Base-by-base conservation (phyloP, 305 asterid genomes). In the Ajuga reptans region DNA sequence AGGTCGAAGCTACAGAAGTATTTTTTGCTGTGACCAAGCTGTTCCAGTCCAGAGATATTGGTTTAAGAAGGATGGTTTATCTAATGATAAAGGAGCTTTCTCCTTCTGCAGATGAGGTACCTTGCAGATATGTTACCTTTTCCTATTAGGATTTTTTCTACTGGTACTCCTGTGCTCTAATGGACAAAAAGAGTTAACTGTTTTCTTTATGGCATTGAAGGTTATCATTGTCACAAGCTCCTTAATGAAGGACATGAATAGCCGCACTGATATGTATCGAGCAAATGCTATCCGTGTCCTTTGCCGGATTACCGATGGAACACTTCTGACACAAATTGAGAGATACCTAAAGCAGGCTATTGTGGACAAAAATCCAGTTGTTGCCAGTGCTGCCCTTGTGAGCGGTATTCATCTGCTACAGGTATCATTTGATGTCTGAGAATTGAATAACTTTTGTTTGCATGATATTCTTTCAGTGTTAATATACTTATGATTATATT, bases 311-410 rank as follows among this genome's bases (percentile, higher is more conserved):
- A 89, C 89, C 27, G 96, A 91, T 81, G 97, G 96, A 69, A 89
- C 92, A 45, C 95, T 91, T 62, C 77, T 91, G 74, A 87, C 97
- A 6, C 97, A 91, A 84, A 91, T 91, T 29, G 96, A 91, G 79
- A 84, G 97, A 75, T 91, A 91, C 83, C 84, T 89, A 68, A 91
- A 91, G 83, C 98, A 91, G 82, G 98, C 98, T 61, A 89, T 91
- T 70, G 98, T 91, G 67, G 98, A 91, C 81, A 91, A 91, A 77
- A 91, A 89, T 60, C 96, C 94, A 21, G 96, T 87, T 70, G 98
- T 89, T 82, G 92, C 98, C n/a, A 91, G 96, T 81, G 96, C 98
- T 45, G 92, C 98, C 64, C 98, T 91, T 71, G 96, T 89, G 69
- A 91, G 98, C 50, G 96, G 98, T 56, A 84, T 89, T 78, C 98